Evolutionary conservation across 1,139 yeast species (phyloP).

Genomic region (Lodderomyces pseudojiufengensis): DNA sequence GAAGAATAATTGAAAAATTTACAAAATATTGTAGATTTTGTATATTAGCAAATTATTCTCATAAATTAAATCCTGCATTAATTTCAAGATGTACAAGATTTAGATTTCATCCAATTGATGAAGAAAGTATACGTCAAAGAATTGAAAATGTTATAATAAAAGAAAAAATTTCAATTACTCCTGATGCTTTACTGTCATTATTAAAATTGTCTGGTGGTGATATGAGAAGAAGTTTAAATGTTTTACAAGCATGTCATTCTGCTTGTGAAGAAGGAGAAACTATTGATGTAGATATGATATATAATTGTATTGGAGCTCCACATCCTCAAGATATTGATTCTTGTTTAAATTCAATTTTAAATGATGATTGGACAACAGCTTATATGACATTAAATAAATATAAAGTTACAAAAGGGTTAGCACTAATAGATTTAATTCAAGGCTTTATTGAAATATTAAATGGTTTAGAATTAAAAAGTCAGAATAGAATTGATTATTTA

Average conservation of each 20-base stretch:
- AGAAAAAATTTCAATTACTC: conserved; percentile 58
- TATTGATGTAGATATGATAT: conserved; percentile 71
- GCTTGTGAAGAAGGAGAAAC: conserved; percentile 48
- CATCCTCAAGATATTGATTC: conserved; percentile 80
- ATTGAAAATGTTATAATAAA: conserved; percentile 62
- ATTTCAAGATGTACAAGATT: conserved; percentile 93
- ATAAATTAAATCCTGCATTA: conserved; percentile 91
- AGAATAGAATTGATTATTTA: conserved; percentile 59
- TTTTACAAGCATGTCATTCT: conserved; percentile 89
- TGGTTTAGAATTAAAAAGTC: conserved; percentile 58
- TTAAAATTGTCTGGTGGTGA: conserved; percentile 80
- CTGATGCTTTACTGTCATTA: conserved; percentile 63
- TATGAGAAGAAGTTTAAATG: conserved; percentile 93
- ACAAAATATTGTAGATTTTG: conserved; percentile 95
- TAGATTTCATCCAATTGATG: conserved; percentile 79
- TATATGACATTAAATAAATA: conserved; percentile 59
- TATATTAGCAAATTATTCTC: conserved; percentile 93
- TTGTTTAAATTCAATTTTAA: conserved; percentile 70
- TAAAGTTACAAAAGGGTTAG: conserved; percentile 76
- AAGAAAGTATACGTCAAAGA: conserved; percentile 64
- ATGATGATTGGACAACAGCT: conserved; percentile 86
- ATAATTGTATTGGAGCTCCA: conserved; percentile 95
- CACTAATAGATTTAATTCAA: conserved; percentile 76
- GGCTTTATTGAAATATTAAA: conserved; percentile 73
- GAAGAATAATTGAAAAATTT: conserved; percentile 89